A percentile compares a stretch with the other conserved stretches of the same genome.
Evolutionary conservation across 2,329 filamentous ascomycete genomes (phyloP).

Genomic region (Clonostachys rosea): DNA sequence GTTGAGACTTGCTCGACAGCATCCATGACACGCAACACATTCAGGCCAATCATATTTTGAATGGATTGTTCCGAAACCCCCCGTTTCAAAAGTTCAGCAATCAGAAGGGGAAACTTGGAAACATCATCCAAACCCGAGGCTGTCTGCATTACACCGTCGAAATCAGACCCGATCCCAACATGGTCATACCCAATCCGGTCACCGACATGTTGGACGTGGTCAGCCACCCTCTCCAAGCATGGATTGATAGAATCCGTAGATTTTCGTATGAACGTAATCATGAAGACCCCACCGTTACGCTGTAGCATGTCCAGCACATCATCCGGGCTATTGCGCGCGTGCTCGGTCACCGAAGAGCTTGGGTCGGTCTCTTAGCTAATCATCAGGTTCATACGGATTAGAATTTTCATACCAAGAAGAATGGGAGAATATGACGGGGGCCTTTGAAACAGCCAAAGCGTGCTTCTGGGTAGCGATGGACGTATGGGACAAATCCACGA

Average conservation of each 20-base stretch:
- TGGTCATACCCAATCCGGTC: slow-evolving; percentile 24
- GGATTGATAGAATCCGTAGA: neutral
- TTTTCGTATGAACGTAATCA: slow-evolving; percentile 24
- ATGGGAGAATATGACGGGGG: slow-evolving; percentile 23
- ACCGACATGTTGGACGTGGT: slow-evolving; percentile 20
- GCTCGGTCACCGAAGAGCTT: slow-evolving; percentile 6
- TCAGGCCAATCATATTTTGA: no score
- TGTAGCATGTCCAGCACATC: slow-evolving; percentile 24
- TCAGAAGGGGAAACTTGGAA: no score
- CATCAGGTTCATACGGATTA: no score
- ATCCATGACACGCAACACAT: no score
- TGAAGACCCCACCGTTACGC: slow-evolving; percentile 29
- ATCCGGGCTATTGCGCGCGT: slow-evolving; percentile 31
- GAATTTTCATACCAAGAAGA: slow-evolving; percentile 12
- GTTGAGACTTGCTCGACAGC: no score
- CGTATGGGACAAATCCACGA: slow-evolving; percentile 22
- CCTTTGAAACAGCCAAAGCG: slow-evolving; percentile 13
- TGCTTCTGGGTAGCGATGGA: slow-evolving; percentile 13
- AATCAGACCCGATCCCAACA: slow-evolving; percentile 29
- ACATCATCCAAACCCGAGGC: no score
- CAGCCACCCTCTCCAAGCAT: slow-evolving; percentile 18
- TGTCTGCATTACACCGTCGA: slow-evolving; percentile 15
- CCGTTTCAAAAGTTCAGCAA: no score
- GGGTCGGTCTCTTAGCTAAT: no score
- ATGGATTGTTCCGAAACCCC: no score